These are phyloP conservation scores for Beverwykella pulmonaria DNA, from an alignment of 495 filamentous ascomycete genomes.

Conservation along the genomic window DNA sequence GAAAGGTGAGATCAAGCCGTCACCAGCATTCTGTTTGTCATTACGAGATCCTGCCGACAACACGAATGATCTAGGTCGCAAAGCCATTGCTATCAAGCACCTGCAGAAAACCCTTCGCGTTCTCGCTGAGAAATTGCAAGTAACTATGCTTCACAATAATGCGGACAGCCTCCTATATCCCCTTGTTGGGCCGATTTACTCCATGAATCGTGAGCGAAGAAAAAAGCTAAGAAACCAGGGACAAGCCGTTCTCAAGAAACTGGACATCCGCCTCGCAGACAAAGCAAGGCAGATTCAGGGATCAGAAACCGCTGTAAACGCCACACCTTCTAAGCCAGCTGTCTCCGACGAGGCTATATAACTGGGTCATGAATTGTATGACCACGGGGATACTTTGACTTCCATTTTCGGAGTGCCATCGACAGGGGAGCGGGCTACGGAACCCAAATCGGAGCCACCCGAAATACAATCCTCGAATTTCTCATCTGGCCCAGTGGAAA, in stretches of 20 bases:
- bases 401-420: slow-evolving; percentile 3
- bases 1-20: slow-evolving; percentile 3
- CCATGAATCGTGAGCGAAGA: not conserved
- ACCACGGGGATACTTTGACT: not conserved
- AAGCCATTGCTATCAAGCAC: slow-evolving; percentile 49
- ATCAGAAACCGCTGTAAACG: not conserved
- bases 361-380: not conserved
- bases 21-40: slow-evolving; percentile 51
- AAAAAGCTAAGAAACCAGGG: slow-evolving; percentile 3
- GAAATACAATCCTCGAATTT: not conserved
- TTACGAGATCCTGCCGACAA: slow-evolving; percentile 64
- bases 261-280: not conserved
- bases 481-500: not conserved
- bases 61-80: slow-evolving; percentile 58
- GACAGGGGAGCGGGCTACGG: not conserved
- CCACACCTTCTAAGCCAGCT: not conserved
- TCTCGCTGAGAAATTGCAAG: not conserved
- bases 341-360: not conserved
- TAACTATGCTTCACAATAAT: not conserved
- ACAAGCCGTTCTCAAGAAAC: not conserved
- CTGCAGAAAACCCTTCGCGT: slow-evolving; percentile 38
- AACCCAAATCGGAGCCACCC: not conserved
- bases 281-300: not conserved
- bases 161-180: not conserved
- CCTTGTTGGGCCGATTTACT: slow-evolving; percentile 4